These are phyloP conservation scores for Daldinia grandis DNA, from an alignment of 495 filamentous ascomycete genomes.

Conservation along the genomic window DNA sequence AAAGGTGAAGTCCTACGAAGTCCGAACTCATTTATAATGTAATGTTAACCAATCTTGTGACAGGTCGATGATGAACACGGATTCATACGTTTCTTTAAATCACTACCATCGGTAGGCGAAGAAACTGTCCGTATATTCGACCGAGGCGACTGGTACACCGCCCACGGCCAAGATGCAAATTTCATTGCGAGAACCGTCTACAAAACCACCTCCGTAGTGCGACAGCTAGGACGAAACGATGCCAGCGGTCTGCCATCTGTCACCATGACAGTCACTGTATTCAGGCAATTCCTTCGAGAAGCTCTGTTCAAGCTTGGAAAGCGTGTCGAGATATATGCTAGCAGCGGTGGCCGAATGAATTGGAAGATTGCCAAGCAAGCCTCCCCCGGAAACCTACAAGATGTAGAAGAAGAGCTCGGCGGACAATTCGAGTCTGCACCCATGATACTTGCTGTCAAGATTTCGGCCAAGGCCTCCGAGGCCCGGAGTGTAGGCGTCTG, in stretches of 20 bases:
- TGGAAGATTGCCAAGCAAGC: conserved; percentile 94
- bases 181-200: conserved; percentile 96
- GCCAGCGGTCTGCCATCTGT: conserved; percentile 88
- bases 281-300: conserved; percentile 94
- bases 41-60: not conserved
- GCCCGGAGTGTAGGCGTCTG: conserved; percentile 91
- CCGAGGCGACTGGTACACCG: conserved; percentile 93
- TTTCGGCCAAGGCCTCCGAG: conserved; percentile 84
- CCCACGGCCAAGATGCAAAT: conserved; percentile 89
- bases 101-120: conserved; percentile 69
- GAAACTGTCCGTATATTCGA: conserved; percentile 92
- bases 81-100: conserved; percentile 94
- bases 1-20: conserved; percentile 63
- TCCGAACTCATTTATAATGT: not conserved
- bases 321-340: conserved; percentile 89
- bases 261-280: conserved; percentile 91
- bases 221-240: conserved; percentile 84
- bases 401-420: conserved; percentile 95
- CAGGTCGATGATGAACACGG: conserved; percentile 95
- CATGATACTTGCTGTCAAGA: conserved; percentile 93
- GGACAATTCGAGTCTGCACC: conserved; percentile 87
- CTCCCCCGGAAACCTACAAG: conserved; percentile 94
- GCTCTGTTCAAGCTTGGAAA: conserved; percentile 90
- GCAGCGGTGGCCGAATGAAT: conserved; percentile 74
- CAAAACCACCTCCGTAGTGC: conserved; percentile 94